phyloP scores from a whole-genome alignment of 768 basidiomycete genomes.

The Xerocomus potaroensis region DNA sequence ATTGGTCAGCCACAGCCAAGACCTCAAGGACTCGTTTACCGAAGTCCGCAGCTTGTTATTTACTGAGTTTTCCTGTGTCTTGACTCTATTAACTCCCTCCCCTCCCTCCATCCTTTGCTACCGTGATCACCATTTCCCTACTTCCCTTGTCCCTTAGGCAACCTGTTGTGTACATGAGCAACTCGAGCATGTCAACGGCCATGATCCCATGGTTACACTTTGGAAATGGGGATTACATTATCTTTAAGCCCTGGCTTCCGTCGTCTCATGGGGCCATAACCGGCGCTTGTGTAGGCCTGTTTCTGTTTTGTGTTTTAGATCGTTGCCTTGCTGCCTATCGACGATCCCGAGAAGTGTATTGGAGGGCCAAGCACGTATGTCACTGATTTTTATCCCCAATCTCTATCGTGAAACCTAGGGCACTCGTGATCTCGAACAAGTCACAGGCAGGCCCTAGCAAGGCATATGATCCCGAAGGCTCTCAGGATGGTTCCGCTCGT shows the following conservation, averaged over 20 bases:
- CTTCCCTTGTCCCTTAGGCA: no score
- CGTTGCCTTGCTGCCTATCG: constrained; percentile 62
- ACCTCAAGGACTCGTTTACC: no score
- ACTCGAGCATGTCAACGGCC: constrained; percentile 21
- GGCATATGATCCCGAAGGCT: background rate
- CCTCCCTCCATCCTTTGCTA: background rate
- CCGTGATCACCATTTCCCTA: no score
- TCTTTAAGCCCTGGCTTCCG: constrained; percentile 68
- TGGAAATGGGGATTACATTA: constrained; percentile 54
- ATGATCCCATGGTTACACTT: constrained; percentile 76
- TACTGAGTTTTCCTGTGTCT: no score
- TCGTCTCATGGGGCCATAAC: constrained; percentile 64
- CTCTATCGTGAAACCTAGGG: constrained; percentile 11
- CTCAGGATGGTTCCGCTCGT: background rate
- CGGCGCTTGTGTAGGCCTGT: constrained; percentile 70
- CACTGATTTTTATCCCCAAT: background rate
- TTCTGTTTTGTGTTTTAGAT: constrained; percentile 65
- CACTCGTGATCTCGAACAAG: constrained; percentile 1
- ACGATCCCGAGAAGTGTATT: constrained; percentile 49
- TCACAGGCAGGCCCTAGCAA: background rate
- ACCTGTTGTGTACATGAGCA: constrained; percentile 6
- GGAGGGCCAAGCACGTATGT: constrained; percentile 50
- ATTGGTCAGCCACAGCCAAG: no score
- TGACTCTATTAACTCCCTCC: no score
- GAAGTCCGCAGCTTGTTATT: no score